Base-by-base conservation (phyloP, 1,284 basidiomycete genomes). In the Microbotryomycetes sp. region DNA sequence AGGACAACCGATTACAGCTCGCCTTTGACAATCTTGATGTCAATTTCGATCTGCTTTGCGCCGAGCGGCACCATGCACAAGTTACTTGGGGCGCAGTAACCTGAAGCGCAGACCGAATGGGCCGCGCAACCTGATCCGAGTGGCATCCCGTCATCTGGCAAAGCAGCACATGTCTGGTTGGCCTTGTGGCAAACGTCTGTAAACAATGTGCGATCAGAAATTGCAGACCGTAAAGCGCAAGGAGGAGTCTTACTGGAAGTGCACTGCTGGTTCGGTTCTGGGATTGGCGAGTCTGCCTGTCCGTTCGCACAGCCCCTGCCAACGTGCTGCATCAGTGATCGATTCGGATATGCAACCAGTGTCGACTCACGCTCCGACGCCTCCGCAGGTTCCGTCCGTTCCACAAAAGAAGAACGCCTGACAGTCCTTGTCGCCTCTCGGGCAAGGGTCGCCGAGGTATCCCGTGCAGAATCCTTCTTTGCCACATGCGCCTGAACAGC, bases 381-480 rank as follows among this genome's bases (percentile, higher is more conserved):
- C 67, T 5, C 67, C 67, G 52, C 67, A 68, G 3, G 51, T 61
- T 16, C 59, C 57, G 30, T 60, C 62, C 2, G 59, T 61, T 1
- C 64, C 64, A 60, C 67, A 68, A 60, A 68, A 68, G 57, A 68
- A 66, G 64, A 68, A 68, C n/a, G 67, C 67, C 50, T 66, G 61
- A 56, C 67, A 68, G 54, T 66, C 62, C 21, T 29, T 60, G 56
- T 68, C 47, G 41, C 57, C 59, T 45, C 45, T 47, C 27, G 63
- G 47, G 62, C 67, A 68, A 2, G 65, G 45, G 45, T 66, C 64
- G 30, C 67, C 67, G 23, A 66, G 56, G 60, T 64, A 68, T 13
- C 67, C 67, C 11, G 45, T 45, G 56, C 67, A 68, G 26, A 24
- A 47, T 15, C 67, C 61, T 45, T 59, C 29, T 7, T 54, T 50